Conservation (phyloP, 2,329 filamentous ascomycete genomes). For the Lecanicillium sp. region DNA sequence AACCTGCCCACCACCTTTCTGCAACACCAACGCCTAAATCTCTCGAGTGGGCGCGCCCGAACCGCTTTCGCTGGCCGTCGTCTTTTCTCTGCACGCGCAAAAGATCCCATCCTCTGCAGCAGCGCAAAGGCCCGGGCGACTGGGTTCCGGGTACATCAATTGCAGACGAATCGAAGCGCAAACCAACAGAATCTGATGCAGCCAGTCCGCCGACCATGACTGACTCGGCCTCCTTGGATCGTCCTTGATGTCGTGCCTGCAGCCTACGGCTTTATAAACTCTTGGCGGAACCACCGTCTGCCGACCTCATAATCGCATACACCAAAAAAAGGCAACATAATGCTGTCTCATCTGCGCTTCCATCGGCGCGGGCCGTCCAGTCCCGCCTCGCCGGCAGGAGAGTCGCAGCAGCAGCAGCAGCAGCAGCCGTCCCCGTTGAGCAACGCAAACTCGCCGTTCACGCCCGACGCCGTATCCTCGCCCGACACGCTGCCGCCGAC, state of each 20-base stretch:
- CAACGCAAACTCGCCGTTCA: constrained; percentile 35
- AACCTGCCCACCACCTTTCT: background rate
- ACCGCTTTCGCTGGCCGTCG: background rate
- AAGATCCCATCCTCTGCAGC: too few relatives aligned
- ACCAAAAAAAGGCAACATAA: constrained; percentile 18
- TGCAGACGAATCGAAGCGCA: too few relatives aligned
- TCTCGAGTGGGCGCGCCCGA: background rate
- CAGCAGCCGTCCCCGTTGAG: constrained; percentile 33
- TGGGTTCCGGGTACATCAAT: too few relatives aligned
- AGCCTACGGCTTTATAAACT: too few relatives aligned
- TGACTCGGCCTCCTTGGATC: too few relatives aligned
- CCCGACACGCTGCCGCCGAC: constrained; percentile 31
- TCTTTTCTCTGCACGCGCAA: background rate
- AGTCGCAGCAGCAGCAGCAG: too few relatives aligned
- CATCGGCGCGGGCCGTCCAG: constrained; percentile 52
- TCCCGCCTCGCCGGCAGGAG: constrained; percentile 47
- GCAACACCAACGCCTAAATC: constrained; percentile 1
- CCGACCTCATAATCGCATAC: too few relatives aligned
- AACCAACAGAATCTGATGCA: too few relatives aligned
- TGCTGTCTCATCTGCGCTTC: constrained; percentile 53
- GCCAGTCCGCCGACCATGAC: too few relatives aligned
- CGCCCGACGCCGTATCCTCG: constrained; percentile 32
- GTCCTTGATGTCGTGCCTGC: too few relatives aligned
- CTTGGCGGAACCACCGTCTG: too few relatives aligned
- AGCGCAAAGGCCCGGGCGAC: too few relatives aligned